Base-by-base conservation (phyloP, 2,329 filamentous ascomycete genomes). In the Botrytis paeoniae region DNA sequence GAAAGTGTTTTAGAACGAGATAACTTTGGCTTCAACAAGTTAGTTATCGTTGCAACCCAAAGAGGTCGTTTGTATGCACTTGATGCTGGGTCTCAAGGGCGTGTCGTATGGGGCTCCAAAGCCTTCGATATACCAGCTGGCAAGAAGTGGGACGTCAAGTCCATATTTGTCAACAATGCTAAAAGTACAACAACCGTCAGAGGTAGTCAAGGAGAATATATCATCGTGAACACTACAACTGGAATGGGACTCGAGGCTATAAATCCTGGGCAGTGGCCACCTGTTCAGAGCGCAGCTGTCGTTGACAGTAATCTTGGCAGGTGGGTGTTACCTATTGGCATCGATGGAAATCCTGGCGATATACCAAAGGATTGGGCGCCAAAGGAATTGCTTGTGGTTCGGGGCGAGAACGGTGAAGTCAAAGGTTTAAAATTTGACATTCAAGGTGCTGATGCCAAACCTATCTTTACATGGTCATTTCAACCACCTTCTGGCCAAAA, bases 21-120 rank as follows among this genome's bases (percentile, higher is more conserved):
- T 78, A 89, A 86, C 57, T 98, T 98, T 81, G 95, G 95, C 7
- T 95, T 98, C 82, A 91, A 93, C 81, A 97, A 97, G 82, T 84
- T 95, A 45, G 88, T 95, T 9, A 85, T 98, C 73, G 85, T 97
- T 69, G 94, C 92, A 9, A 97, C 95, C 2, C 87, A 89, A 71
- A 91, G 90, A 73, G 95, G 95, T 22, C 91, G 92, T 76, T 83
- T 98, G 29, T 92, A 95, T 76, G 93, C 91, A 4, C 84, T 99
- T 32, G 91, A 97, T 81, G 89, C 91, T 48, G 93, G 91, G 37
- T 91, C 90, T 74, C 86, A 91, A 20, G 94, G 94, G 6, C 86
- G 86, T 51, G 85, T 97, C 16, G 82, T 93, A 29, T 98, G 96
- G 96, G 91, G 89, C 63, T 85, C 88, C 64, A 87, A 91, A 75